Conservation (phyloP, 164 flowering plant species). For the Kalanchoe fedtschenkoi region DNA sequence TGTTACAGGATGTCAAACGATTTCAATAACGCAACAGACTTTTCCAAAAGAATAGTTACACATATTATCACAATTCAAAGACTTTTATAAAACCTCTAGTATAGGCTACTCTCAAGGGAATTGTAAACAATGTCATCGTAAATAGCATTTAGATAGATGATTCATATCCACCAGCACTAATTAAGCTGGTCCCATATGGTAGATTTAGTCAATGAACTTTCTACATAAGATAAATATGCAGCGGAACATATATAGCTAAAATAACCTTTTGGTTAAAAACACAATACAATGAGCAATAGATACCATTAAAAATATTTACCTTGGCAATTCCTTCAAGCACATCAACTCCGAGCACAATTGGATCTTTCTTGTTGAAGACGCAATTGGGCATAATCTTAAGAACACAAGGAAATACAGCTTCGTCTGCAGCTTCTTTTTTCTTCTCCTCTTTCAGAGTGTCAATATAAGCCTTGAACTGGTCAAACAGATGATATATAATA, state of each 20-base stretch:
- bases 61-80: too few relatives aligned
- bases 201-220: too few relatives aligned
- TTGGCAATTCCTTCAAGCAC: conserved; percentile 76
- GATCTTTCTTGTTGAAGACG: conserved; percentile 90
- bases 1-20: conserved; percentile 14
- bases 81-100: background rate
- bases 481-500: conserved; percentile 90
- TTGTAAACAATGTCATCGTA: too few relatives aligned
- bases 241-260: background rate
- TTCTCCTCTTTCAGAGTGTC: conserved; percentile 87
- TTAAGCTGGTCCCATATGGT: too few relatives aligned
- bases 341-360: conserved; percentile 91
- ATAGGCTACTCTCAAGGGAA: too few relatives aligned
- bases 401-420: conserved; percentile 96
- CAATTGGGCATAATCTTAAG: conserved; percentile 78
- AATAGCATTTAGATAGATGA: too few relatives aligned
- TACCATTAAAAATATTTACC: conserved; percentile 26
- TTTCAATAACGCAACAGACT: background rate
- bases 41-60: too few relatives aligned
- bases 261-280: background rate
- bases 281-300: background rate
- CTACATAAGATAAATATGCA: too few relatives aligned
- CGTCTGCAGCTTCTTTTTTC: conserved; percentile 87
- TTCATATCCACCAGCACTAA: too few relatives aligned
- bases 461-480: conserved; percentile 90